Evolutionary conservation across 2,329 filamentous ascomycete species (phyloP).

Genomic region (Fusarium pininemorale): DNA sequence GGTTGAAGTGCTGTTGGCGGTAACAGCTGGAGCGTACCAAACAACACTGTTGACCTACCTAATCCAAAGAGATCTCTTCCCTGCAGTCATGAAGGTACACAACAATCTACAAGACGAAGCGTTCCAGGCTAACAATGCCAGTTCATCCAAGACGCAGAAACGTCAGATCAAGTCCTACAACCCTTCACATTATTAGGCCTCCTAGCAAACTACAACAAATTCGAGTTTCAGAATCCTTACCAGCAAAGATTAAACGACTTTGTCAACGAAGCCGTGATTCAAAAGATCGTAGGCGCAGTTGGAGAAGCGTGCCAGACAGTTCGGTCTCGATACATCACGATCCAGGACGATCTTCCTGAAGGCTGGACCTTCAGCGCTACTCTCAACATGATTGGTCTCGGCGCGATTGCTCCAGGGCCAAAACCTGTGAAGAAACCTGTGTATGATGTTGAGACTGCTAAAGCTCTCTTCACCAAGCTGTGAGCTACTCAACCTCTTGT

Average conservation of each 20-base stretch:
- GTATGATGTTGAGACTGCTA: conserved; percentile 81
- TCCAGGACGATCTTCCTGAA: conserved; percentile 90
- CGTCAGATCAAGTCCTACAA: conserved; percentile 69
- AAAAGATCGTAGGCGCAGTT: conserved; percentile 80
- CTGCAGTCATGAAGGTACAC: conserved; percentile 88
- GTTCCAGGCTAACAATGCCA: conserved; percentile 45
- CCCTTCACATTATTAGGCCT: conserved; percentile 87
- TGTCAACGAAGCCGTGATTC: conserved; percentile 88
- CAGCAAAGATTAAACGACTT: conserved; percentile 92
- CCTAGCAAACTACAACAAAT: conserved; percentile 98
- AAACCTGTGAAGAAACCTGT: conserved; percentile 66
- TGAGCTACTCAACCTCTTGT: conserved; percentile 56
- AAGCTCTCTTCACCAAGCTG: conserved; percentile 81
- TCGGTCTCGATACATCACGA: conserved; percentile 79
- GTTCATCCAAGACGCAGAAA: conserved; percentile 84
- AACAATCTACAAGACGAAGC: neutral
- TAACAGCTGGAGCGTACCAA: conserved; percentile 94
- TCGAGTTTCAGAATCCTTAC: conserved; percentile 97
- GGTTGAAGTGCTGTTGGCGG: conserved; percentile 80
- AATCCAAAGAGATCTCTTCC: conserved; percentile 92
- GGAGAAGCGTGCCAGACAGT: conserved; percentile 75
- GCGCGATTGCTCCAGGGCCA: conserved; percentile 74
- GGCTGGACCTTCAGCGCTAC: conserved; percentile 87
- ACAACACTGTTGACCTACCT: conserved; percentile 95
- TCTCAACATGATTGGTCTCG: conserved; percentile 84